Evolutionary conservation across 768 basidiomycete genomes (phyloP).

Genomic region (Pleurotus ostreatus): DNA sequence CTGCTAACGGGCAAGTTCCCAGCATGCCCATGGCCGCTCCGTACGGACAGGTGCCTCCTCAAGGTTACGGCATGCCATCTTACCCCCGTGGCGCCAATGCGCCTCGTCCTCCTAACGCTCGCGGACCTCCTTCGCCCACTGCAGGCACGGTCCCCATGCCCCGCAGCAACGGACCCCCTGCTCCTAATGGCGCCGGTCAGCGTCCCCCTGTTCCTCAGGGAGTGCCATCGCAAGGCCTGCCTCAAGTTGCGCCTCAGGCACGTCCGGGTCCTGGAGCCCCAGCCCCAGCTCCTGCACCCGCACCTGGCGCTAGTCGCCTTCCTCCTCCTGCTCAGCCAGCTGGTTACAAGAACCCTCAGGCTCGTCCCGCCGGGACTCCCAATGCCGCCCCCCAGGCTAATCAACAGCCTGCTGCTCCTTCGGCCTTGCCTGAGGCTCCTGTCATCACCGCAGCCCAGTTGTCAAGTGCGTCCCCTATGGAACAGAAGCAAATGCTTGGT

Average conservation of each 20-base stretch:
- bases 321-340: slow-evolving; percentile 34
- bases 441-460: slow-evolving; percentile 44
- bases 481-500: slow-evolving; percentile 99
- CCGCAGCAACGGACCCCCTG: slow-evolving; percentile 59
- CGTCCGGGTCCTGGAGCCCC: slow-evolving; percentile 11
- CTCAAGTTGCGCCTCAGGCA: slow-evolving; percentile 24
- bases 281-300: slow-evolving; percentile 36
- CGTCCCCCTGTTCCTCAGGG: slow-evolving; percentile 47
- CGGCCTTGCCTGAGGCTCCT: slow-evolving; percentile 34
- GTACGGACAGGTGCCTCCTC: slow-evolving; percentile 71
- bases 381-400: slow-evolving; percentile 43
- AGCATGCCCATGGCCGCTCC: slow-evolving; percentile 76
- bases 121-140: slow-evolving; percentile 71
- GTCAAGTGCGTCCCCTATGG: slow-evolving; percentile 63
- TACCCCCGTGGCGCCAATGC: slow-evolving; percentile 55
- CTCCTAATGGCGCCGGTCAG: slow-evolving; percentile 47
- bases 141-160: slow-evolving; percentile 60
- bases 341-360: slow-evolving; percentile 31
- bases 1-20: slow-evolving; percentile 61
- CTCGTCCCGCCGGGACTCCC: slow-evolving; percentile 27
- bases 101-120: slow-evolving; percentile 59
- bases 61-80: slow-evolving; percentile 66
- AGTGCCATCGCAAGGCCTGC: slow-evolving; percentile 28
- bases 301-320: slow-evolving; percentile 36
- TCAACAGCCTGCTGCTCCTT: slow-evolving; percentile 31